These are phyloP conservation scores for Ilyonectria sp. DNA, from an alignment of 2,329 filamentous ascomycete species.

Conservation along the genomic window DNA sequence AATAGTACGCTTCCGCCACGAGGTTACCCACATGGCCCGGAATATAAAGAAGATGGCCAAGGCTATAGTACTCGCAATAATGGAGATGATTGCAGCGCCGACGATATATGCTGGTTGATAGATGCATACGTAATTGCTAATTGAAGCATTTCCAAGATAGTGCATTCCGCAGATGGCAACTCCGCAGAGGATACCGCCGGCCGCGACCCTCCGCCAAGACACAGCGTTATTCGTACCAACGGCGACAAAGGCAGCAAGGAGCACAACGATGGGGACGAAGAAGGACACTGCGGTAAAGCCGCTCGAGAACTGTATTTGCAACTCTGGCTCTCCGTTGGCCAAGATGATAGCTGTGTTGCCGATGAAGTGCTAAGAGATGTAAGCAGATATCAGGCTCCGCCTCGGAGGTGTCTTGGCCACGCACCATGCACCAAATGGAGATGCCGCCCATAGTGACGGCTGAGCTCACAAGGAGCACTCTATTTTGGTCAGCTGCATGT, in stretches of 20 bases:
- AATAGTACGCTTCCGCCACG: conserved; percentile 80
- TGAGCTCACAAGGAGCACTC: conserved; percentile 74
- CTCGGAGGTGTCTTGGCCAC: conserved; percentile 29
- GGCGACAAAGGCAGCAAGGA: conserved; percentile 80
- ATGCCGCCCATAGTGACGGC: conserved; percentile 82
- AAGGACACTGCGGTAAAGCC: conserved; percentile 83
- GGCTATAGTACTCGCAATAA: conserved; percentile 78
- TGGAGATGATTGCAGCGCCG: conserved; percentile 80
- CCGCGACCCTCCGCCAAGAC: conserved; percentile 70
- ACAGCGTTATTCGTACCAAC: conserved; percentile 74
- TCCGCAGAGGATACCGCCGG: conserved; percentile 80
- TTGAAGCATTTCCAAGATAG: conserved; percentile 86
- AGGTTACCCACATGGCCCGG: conserved; percentile 83
- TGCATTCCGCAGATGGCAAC: conserved; percentile 88
- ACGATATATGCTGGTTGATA: conserved; percentile 74
- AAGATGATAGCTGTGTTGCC: conserved; percentile 85
- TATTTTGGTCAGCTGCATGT: conserved; percentile 48
- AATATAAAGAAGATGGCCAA: conserved; percentile 85
- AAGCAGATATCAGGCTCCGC: conserved; percentile 14
- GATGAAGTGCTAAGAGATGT: conserved; percentile 63
- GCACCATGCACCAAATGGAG: conserved; percentile 80
- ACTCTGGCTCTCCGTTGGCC: conserved; percentile 69
- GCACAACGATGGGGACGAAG: conserved; percentile 82
- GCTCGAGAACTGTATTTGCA: conserved; percentile 82
- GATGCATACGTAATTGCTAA: conserved; percentile 80